A percentile compares a stretch with the other conserved stretches of the same genome.
Conservation (phyloP, 805 yeast genomes). For the Dipodascus geniculatus region DNA sequence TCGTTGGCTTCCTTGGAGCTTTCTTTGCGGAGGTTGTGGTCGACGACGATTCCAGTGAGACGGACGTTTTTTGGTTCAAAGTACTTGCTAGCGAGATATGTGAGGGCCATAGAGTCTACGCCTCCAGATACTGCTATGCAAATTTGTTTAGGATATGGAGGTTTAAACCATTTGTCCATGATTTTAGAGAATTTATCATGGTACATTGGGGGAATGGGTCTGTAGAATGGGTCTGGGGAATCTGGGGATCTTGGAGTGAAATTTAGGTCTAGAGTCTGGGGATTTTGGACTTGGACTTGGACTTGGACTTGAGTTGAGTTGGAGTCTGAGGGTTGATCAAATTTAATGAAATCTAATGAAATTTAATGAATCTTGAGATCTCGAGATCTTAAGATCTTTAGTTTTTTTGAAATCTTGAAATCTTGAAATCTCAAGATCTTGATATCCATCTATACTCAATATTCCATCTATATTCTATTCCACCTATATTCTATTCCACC, state of each 20-base stretch:
- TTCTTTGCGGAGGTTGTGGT: constrained; percentile 44
- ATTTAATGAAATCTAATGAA: too few species aligned
- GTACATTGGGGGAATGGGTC: too few species aligned
- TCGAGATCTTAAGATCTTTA: too few species aligned
- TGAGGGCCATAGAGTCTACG: constrained; percentile 65
- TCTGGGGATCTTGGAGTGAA: too few species aligned
- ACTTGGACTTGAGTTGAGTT: too few species aligned
- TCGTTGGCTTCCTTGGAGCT: constrained; percentile 38
- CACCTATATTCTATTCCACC: constrained; percentile 3
- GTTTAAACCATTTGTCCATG: background rate
- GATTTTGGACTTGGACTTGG: too few species aligned
- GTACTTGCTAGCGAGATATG: constrained; percentile 36
- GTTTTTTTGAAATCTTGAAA: too few species aligned
- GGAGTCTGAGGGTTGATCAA: too few species aligned
- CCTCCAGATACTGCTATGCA: constrained; percentile 70
- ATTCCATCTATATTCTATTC: constrained; percentile 1
- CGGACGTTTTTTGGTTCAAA: constrained; percentile 20
- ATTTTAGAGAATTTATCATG: background rate
- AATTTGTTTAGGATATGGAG: constrained; percentile 22
- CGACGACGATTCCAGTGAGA: constrained; percentile 47
- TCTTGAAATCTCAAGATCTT: too few species aligned
- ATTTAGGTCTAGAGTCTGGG: too few species aligned
- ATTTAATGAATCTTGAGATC: too few species aligned
- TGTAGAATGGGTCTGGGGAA: too few species aligned
- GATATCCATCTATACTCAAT: background rate